Base-by-base conservation (phyloP, 1,284 basidiomycete genomes). In the Rhodotorula sp. region DNA sequence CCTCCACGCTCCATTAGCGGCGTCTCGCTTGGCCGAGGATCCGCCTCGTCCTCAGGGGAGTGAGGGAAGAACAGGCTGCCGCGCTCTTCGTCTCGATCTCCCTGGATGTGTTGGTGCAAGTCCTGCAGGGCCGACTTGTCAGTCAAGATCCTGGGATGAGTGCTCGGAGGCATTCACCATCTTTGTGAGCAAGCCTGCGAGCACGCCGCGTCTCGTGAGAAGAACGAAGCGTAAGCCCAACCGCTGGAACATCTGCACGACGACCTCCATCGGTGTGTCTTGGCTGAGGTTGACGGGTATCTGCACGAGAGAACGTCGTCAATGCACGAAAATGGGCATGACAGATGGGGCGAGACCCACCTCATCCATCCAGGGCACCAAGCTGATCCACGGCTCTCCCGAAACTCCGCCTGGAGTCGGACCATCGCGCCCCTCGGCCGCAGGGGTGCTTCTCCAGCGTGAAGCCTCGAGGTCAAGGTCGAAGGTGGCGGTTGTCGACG, bases 201-300 rank as follows among this genome's bases (percentile, higher is more conserved):
- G 51, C 2, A 52, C 53, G 26, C 73, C 73, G 9, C 65, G 68
- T 28, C 62, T 52, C 1, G 73, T 71, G 50, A 73, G 56, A 20
- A 75, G 60, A 46, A 75, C 64, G 47, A 67, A 70, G 3, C 73
- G 66, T 13, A 73, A 59, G 0, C 73, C 76, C n/a, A 77, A 59
- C 10, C 72, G 59, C 46, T 74, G 76, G 59, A 76, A 77, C 66
- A 77, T 72, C 66, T 77, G 76, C 4, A 77, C 75, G 26, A 76
- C 75, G 34, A 77, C 64, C 59, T 77, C 76, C 70, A 76, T 72
- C 8, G 76, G 69, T 24, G 71, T 75, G 20, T 74, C 71, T 31
- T 65, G 65, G 34, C 62, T 70, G 16, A 77, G 15, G 9, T 53
- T 61, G 46, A 77, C 70, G 1, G 76, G 76, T 4, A 73, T 76